Percentiles rank a stretch among this genome's conserved stretches.
These are phyloP conservation scores for Silene coronaria DNA, from an alignment of 179 eudicot genomes.

Conservation along the genomic window DNA sequence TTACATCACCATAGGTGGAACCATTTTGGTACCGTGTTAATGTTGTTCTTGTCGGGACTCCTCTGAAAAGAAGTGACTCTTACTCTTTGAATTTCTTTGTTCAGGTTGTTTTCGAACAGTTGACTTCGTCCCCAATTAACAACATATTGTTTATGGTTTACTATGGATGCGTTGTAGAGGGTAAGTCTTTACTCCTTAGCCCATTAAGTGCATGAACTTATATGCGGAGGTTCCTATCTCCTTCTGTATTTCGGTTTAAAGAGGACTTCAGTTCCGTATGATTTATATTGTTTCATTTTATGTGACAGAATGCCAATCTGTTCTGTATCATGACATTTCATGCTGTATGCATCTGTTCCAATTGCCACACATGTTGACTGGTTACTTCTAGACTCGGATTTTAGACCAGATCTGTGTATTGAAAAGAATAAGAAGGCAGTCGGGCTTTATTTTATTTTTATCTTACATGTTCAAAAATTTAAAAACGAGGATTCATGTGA, in stretches of 20 bases:
- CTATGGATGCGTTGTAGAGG: conserved; percentile 72
- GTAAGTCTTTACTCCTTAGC: conserved; percentile 35
- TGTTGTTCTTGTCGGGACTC: neutral
- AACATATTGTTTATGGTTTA: conserved; percentile 81
- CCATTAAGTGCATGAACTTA: neutral
- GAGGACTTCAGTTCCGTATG: neutral
- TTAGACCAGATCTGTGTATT: too few species aligned
- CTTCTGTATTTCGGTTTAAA: neutral
- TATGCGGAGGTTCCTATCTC: neutral
- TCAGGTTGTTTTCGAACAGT: conserved; percentile 78
- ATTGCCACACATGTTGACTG: neutral
- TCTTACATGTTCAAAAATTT: neutral
- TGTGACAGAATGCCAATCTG: neutral
- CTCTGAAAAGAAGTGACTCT: neutral
- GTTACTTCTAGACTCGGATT: neutral
- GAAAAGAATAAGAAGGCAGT: too few species aligned
- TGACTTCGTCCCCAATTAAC: conserved; percentile 83
- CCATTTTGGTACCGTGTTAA: too few species aligned
- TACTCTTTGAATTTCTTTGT: neutral
- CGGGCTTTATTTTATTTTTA: too few species aligned
- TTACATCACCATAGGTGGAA: too few species aligned
- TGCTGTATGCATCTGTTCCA: neutral
- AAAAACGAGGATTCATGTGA: neutral
- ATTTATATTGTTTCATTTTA: neutral
- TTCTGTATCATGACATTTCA: neutral